These are phyloP conservation scores for Candida yuanshanica DNA, from an alignment of 805 yeast genomes.

Conservation along the genomic window DNA sequence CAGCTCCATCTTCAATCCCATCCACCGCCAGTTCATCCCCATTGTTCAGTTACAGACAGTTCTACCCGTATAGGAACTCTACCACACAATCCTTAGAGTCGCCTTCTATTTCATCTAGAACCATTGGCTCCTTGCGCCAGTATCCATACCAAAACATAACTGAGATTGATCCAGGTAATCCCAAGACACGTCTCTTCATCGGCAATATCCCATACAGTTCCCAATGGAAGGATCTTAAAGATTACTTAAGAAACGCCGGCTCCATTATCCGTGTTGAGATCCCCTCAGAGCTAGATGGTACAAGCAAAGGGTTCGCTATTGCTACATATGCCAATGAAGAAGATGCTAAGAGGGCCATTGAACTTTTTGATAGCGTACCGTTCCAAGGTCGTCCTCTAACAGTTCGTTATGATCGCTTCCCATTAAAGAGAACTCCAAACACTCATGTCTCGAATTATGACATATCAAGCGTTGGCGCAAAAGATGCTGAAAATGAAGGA, in stretches of 20 bases:
- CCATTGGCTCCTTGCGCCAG: constrained; percentile 16
- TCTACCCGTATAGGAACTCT: neutral
- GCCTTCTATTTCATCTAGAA: constrained; percentile 15
- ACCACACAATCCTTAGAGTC: constrained; percentile 3
- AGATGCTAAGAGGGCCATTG: constrained; percentile 45
- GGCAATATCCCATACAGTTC: constrained; percentile 52
- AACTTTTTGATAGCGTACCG: constrained; percentile 41
- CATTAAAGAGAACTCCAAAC: constrained; percentile 21
- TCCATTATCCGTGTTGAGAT: constrained; percentile 30
- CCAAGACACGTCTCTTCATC: constrained; percentile 41
- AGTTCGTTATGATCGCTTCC: constrained; percentile 54
- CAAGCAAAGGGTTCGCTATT: constrained; percentile 58
- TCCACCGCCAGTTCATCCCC: neutral
- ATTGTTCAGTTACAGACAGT: neutral
- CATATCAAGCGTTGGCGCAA: constrained; percentile 1
- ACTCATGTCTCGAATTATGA: constrained; percentile 4
- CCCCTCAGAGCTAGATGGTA: constrained; percentile 32
- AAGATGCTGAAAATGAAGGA: neutral
- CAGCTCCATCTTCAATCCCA: neutral
- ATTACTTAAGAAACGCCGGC: constrained; percentile 26
- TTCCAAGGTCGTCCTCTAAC: constrained; percentile 58
- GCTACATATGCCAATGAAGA: constrained; percentile 43
- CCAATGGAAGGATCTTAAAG: constrained; percentile 34
- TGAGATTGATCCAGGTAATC: constrained; percentile 16
- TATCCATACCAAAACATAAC: constrained; percentile 21